A percentile compares a stretch with the other conserved stretches of the same genome.
These are phyloP conservation scores for Lathyrus aphaca DNA, from an alignment of 306 rosid species.

Conservation along the genomic window DNA sequence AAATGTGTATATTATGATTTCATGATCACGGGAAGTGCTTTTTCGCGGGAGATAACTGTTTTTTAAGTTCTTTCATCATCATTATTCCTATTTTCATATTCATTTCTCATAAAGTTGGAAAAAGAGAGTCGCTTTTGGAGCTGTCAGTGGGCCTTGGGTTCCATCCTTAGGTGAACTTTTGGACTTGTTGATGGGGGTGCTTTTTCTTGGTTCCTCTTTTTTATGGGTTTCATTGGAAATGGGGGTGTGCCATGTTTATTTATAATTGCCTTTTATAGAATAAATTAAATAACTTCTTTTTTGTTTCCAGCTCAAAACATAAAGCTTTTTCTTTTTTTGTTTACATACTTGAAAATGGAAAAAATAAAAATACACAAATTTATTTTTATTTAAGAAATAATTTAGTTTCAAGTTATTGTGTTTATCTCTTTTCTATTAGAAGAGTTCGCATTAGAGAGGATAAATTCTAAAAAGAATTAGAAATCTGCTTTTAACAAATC, in stretches of 20 bases:
- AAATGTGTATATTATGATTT: slow-evolving; percentile 43
- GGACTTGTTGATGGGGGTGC: background rate
- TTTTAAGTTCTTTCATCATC: slow-evolving; percentile 48
- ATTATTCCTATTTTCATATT: background rate
- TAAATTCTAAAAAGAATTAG: background rate
- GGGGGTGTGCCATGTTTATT: background rate
- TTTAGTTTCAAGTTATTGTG: too few species aligned
- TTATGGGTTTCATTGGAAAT: background rate
- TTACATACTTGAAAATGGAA: too few species aligned
- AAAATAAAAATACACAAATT: too few species aligned
- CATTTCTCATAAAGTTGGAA: background rate
- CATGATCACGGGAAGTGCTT: slow-evolving; percentile 48
- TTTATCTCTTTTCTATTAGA: too few species aligned
- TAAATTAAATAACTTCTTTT: background rate
- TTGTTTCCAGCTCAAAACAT: too few species aligned
- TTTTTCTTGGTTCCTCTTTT: slow-evolving; percentile 1
- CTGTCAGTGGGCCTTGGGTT: slow-evolving; percentile 36
- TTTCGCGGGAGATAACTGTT: slow-evolving; percentile 72
- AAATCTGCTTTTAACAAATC: background rate
- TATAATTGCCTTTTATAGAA: background rate
- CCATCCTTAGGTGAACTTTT: background rate
- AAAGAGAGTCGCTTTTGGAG: slow-evolving; percentile 16
- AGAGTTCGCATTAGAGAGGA: background rate
- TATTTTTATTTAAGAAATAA: too few species aligned
- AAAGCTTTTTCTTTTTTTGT: too few species aligned